phyloP scores from a whole-genome alignment of 176 grass and related monocot species.

The Carex myosuroides region DNA sequence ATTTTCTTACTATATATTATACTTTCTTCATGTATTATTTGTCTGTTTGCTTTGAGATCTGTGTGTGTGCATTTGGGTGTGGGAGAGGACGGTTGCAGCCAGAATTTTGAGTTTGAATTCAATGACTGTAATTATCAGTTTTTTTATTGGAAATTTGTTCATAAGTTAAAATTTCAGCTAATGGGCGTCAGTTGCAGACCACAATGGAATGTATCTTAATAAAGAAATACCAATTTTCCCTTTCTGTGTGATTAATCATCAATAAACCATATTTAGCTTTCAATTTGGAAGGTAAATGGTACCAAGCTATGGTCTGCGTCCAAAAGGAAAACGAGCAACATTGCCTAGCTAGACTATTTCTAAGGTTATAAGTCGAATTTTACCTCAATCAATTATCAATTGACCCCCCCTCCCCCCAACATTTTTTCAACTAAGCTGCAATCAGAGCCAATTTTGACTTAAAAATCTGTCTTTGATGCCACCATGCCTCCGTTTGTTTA shows the following conservation, averaged over 20 bases:
- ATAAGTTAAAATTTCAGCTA: background rate
- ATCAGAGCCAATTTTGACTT: background rate
- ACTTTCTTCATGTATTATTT: background rate
- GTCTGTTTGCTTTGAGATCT: background rate
- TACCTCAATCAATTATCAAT: background rate
- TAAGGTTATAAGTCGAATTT: background rate
- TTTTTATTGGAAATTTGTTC: background rate
- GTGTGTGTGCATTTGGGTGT: background rate
- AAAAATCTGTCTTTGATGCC: background rate
- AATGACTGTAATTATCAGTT: background rate
- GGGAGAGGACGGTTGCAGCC: too few relatives aligned
- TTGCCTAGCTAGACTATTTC: too few relatives aligned
- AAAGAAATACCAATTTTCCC: background rate
- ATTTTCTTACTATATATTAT: background rate
- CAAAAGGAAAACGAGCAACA: too few relatives aligned
- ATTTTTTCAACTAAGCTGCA: too few relatives aligned
- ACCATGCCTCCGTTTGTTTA: background rate
- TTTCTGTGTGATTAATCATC: background rate
- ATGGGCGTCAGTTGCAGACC: too few relatives aligned
- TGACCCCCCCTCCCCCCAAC: background rate
- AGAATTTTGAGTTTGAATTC: background rate
- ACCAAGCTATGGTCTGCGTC: too few relatives aligned
- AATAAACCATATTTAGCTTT: background rate
- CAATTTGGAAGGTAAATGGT: too few relatives aligned
- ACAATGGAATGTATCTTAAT: too few relatives aligned